phyloP scores from a whole-genome alignment of 2,329 filamentous ascomycete genomes.

The Trichophyton equinum region DNA sequence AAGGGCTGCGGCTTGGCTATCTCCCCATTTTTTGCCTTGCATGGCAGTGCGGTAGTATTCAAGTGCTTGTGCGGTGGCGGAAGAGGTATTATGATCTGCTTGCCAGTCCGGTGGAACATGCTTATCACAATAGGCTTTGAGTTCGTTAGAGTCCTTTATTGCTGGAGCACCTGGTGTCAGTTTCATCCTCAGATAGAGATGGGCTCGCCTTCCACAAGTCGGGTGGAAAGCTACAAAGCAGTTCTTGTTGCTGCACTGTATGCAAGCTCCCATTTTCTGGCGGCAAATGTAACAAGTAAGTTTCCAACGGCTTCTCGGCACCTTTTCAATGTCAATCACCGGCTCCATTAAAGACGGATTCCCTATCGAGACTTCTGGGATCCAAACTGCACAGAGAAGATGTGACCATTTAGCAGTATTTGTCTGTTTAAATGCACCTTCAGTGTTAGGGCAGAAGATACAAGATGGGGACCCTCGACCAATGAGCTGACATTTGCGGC shows the following conservation, averaged over 20 bases:
- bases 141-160: slow-evolving; percentile 64
- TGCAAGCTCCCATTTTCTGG: slow-evolving; percentile 95
- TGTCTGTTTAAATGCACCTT: slow-evolving; percentile 96
- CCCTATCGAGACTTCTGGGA: slow-evolving; percentile 87
- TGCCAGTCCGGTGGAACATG: slow-evolving; percentile 85
- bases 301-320: slow-evolving; percentile 88
- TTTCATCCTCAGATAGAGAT: slow-evolving; percentile 92
- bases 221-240: slow-evolving; percentile 97
- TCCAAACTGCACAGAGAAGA: slow-evolving; percentile 94
- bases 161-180: slow-evolving; percentile 68
- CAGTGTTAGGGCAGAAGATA: slow-evolving; percentile 96
- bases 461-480: slow-evolving; percentile 86
- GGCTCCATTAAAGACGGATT: slow-evolving; percentile 98
- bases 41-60: slow-evolving; percentile 83
- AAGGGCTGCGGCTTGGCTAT: slow-evolving; percentile 72
- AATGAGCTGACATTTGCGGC: slow-evolving; percentile 90
- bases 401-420: slow-evolving; percentile 95
- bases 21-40: slow-evolving; percentile 81
- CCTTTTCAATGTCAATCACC: slow-evolving; percentile 94
- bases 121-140: slow-evolving; percentile 93
- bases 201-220: slow-evolving; percentile 79
- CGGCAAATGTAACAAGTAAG: slow-evolving; percentile 92
- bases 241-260: slow-evolving; percentile 94
- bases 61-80: slow-evolving; percentile 69
- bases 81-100: slow-evolving; percentile 69